Evolutionary conservation across 352 stramenopile genomes (phyloP).

Genomic region (Saprolegnia diclina): DNA sequence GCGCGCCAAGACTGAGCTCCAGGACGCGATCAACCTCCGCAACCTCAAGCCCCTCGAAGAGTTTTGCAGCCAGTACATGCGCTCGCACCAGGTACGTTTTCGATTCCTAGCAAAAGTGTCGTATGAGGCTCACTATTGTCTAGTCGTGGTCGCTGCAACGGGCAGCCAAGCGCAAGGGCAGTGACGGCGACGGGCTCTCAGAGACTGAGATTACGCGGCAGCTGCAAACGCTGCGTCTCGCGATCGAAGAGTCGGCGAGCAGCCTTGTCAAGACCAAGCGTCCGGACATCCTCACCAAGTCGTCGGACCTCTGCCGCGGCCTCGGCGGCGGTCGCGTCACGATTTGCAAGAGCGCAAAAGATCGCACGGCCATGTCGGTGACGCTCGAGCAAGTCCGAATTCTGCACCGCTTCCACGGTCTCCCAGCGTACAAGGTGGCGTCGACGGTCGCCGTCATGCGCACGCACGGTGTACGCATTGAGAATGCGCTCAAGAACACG

Average conservation of each 20-base stretch:
- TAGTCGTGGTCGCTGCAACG: slow-evolving; percentile 9
- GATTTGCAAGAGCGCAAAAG: slow-evolving; percentile 97
- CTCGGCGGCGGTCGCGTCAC: slow-evolving; percentile 89
- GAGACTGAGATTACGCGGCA: slow-evolving; percentile 69
- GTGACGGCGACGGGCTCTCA: slow-evolving; percentile 52
- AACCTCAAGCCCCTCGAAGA: slow-evolving; percentile 72
- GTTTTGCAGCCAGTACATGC: slow-evolving; percentile 81
- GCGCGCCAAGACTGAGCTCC: slow-evolving; percentile 79
- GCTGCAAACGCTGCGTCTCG: slow-evolving; percentile 52
- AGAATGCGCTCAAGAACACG: slow-evolving; percentile 87
- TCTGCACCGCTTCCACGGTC: slow-evolving; percentile 73
- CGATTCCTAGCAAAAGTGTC: neutral
- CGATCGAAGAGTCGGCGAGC: slow-evolving; percentile 68
- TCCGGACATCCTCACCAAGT: slow-evolving; percentile 77
- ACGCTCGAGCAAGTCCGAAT: slow-evolving; percentile 93
- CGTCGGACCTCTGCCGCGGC: slow-evolving; percentile 70
- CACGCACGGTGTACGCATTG: slow-evolving; percentile 80
- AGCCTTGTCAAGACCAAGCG: slow-evolving; percentile 84
- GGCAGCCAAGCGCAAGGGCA: slow-evolving; percentile 6
- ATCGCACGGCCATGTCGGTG: slow-evolving; percentile 97
- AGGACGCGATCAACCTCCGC: slow-evolving; percentile 87
- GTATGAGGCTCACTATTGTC: neutral
- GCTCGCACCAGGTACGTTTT: slow-evolving; percentile 31
- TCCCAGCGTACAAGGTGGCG: slow-evolving; percentile 63
- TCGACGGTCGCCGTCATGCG: slow-evolving; percentile 83